Percentiles rank a stretch among this genome's conserved stretches.
Evolutionary conservation across 2,329 filamentous ascomycete genomes (phyloP).

Genomic region (Triangularia verruculosa): DNA sequence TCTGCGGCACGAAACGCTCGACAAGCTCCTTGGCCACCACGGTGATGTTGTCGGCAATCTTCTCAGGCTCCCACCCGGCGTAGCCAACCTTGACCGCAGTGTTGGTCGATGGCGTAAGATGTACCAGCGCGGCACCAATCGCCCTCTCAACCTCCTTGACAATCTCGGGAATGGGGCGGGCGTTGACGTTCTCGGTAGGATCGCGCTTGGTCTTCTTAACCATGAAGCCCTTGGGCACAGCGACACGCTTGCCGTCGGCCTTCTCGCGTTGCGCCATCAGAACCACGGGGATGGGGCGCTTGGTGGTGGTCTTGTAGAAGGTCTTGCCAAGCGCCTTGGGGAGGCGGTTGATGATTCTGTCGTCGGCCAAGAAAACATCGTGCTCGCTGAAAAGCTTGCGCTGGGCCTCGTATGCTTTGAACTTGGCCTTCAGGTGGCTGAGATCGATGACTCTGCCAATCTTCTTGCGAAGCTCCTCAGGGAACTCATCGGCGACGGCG

Average conservation of each 20-base stretch:
- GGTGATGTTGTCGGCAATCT: slow-evolving; percentile 77
- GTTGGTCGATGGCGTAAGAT: slow-evolving; percentile 69
- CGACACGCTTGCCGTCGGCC: slow-evolving; percentile 56
- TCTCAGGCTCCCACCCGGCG: slow-evolving; percentile 68
- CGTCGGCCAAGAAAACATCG: slow-evolving; percentile 91
- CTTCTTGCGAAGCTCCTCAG: slow-evolving; percentile 60
- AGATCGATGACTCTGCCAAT: slow-evolving; percentile 78
- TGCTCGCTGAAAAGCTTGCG: slow-evolving; percentile 81
- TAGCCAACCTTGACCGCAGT: slow-evolving; percentile 78
- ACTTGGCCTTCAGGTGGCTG: slow-evolving; percentile 76
- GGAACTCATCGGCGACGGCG: slow-evolving; percentile 69
- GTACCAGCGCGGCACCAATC: slow-evolving; percentile 70
- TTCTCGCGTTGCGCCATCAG: slow-evolving; percentile 62
- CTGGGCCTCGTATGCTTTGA: slow-evolving; percentile 82
- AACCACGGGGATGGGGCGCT: slow-evolving; percentile 81
- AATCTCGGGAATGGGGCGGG: slow-evolving; percentile 61
- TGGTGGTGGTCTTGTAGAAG: slow-evolving; percentile 80
- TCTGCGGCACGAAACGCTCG: slow-evolving; percentile 76
- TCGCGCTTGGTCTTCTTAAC: slow-evolving; percentile 38
- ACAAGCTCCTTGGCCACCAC: slow-evolving; percentile 67
- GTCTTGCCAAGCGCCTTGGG: slow-evolving; percentile 82
- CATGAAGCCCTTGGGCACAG: slow-evolving; percentile 50
- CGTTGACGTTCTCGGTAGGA: slow-evolving; percentile 35
- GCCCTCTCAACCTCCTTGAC: slow-evolving; percentile 80
- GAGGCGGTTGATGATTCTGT: slow-evolving; percentile 72